Evolutionary conservation across 1,139 yeast species (phyloP).

Genomic region (Nakaseomyces delphensis): DNA sequence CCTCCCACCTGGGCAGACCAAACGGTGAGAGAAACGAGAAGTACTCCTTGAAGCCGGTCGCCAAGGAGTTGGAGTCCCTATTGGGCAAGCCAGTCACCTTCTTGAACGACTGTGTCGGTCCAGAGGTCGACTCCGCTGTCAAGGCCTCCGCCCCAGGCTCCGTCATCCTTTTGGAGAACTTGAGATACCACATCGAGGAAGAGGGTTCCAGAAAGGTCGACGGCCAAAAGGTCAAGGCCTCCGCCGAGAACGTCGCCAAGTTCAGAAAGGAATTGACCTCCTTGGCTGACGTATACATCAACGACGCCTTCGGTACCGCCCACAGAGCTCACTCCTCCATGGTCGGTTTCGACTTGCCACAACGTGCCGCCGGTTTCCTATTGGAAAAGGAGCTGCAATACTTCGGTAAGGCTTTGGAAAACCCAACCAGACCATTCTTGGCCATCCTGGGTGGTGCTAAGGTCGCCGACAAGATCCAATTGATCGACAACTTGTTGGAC

Average conservation of each 20-base stretch:
- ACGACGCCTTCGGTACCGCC: slow-evolving; percentile 97
- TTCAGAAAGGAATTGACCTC: slow-evolving; percentile 83
- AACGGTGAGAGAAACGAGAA: slow-evolving; percentile 78
- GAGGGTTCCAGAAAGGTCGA: slow-evolving; percentile 88
- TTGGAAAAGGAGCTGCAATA: slow-evolving; percentile 93
- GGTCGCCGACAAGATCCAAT: slow-evolving; percentile 95
- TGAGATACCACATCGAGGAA: slow-evolving; percentile 94
- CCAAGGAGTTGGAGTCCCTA: slow-evolving; percentile 70
- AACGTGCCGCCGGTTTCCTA: slow-evolving; percentile 95
- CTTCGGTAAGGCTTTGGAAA: slow-evolving; percentile 95
- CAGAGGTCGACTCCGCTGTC: slow-evolving; percentile 71
- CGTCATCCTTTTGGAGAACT: slow-evolving; percentile 76
- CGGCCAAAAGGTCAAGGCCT: slow-evolving; percentile 86
- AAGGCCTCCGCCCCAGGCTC: slow-evolving; percentile 58
- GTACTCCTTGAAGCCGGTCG: slow-evolving; percentile 87
- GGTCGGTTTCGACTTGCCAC: slow-evolving; percentile 90
- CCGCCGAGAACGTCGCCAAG: slow-evolving; percentile 65
- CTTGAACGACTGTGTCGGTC: slow-evolving; percentile 81
- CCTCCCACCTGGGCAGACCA: slow-evolving; percentile 97
- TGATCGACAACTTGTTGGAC: slow-evolving; percentile 91
- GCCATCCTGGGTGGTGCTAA: slow-evolving; percentile 98
- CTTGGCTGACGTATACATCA: slow-evolving; percentile 89
- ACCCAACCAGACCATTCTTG: slow-evolving; percentile 93
- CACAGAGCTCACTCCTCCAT: slow-evolving; percentile 99
- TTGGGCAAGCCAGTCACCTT: slow-evolving; percentile 65